Evolutionary conservation across 495 filamentous ascomycete species (phyloP).

Genomic region (Penicillium verhagenii): DNA sequence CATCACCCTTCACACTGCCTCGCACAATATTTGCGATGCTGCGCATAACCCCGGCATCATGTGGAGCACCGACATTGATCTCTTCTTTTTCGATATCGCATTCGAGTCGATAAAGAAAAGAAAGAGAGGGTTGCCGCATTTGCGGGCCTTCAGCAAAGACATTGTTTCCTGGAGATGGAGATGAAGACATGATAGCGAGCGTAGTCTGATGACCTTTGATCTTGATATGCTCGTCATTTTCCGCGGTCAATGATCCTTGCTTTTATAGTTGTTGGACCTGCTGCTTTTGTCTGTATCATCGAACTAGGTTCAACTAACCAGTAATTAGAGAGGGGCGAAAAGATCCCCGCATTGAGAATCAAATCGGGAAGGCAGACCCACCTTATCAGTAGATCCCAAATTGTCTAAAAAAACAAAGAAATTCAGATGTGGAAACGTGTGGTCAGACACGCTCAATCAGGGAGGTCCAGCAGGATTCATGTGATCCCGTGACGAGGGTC

Average conservation of each 20-base stretch:
- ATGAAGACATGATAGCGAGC: slow-evolving; percentile 11
- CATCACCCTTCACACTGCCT: slow-evolving; percentile 28
- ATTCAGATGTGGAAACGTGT: background rate
- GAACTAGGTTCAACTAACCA: no score
- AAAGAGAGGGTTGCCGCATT: slow-evolving; percentile 29
- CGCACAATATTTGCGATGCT: slow-evolving; percentile 30
- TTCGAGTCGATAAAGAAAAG: slow-evolving; percentile 29
- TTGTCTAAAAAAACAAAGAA: background rate
- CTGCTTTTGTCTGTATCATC: background rate
- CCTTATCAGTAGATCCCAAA: slow-evolving; percentile 4
- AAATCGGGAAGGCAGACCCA: slow-evolving; percentile 20
- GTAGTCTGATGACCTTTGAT: background rate
- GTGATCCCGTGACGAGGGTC: slow-evolving; percentile 16
- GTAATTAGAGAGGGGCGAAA: background rate
- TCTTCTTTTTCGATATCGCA: slow-evolving; percentile 26
- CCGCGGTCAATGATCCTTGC: background rate
- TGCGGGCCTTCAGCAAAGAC: slow-evolving; percentile 25
- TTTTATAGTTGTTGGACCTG: background rate
- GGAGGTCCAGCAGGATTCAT: slow-evolving; percentile 18
- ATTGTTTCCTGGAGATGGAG: slow-evolving; percentile 23
- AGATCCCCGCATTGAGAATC: background rate
- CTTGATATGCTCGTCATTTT: background rate
- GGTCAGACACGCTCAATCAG: slow-evolving; percentile 3
- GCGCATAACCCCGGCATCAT: slow-evolving; percentile 23
- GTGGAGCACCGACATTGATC: slow-evolving; percentile 26